Conservation (phyloP, 2,329 filamentous ascomycete genomes). For the Curvularia sp. region DNA sequence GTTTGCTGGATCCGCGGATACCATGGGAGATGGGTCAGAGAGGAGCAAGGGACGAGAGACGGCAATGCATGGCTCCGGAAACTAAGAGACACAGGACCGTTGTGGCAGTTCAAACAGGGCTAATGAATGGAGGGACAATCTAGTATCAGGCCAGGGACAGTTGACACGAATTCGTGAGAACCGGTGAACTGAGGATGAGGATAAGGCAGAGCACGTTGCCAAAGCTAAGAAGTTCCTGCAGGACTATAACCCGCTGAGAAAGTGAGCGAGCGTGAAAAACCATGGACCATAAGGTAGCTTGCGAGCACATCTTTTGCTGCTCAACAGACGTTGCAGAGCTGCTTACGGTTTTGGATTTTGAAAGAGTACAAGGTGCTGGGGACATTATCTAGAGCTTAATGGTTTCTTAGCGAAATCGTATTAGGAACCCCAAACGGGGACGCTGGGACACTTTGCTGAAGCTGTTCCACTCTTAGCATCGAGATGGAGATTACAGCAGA, state of each 20-base stretch:
- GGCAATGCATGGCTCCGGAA: constrained; percentile 10
- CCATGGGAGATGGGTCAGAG: constrained; percentile 25
- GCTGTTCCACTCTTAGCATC: neutral
- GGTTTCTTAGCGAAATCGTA: neutral
- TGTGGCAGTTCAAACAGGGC: neutral
- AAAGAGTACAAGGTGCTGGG: neutral
- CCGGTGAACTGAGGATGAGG: neutral
- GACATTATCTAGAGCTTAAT: neutral
- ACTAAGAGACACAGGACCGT: constrained; percentile 5
- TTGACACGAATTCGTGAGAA: neutral
- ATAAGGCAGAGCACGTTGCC: neutral
- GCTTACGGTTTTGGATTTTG: neutral
- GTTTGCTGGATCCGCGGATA: constrained; percentile 45
- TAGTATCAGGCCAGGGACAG: neutral
- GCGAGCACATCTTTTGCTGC: neutral
- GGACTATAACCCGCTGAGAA: neutral
- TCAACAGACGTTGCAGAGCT: neutral
- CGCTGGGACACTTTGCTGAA: neutral
- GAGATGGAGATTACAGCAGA: neutral
- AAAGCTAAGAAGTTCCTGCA: neutral
- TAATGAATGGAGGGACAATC: too few species aligned
- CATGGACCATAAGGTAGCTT: neutral
- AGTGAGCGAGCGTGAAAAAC: neutral
- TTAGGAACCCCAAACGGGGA: neutral
- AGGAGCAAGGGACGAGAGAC: constrained; percentile 33